Conservation (phyloP, 2,329 filamentous ascomycete species). For the Metarhizium guizhouense region DNA sequence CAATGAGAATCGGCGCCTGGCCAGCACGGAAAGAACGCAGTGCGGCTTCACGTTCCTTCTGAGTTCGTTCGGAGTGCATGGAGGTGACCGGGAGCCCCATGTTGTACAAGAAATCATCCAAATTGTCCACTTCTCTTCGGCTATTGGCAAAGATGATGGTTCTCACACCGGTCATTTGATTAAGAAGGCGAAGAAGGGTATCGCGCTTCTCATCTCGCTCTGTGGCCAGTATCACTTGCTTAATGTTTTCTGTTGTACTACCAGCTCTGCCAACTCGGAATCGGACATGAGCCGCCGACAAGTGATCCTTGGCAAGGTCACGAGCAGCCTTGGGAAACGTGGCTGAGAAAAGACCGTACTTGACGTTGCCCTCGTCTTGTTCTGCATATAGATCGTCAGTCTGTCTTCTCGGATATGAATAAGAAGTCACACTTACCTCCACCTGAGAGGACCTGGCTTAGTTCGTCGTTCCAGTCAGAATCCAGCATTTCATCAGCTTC, state of each 20-base stretch:
- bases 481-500: constrained; percentile 92
- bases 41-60: constrained; percentile 85
- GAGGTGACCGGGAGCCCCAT: constrained; percentile 72
- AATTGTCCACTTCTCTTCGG: constrained; percentile 66
- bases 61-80: constrained; percentile 80
- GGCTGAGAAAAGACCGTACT: constrained; percentile 82
- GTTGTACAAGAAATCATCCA: constrained; percentile 86
- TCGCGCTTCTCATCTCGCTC: constrained; percentile 59
- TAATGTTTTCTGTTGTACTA: constrained; percentile 73
- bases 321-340: constrained; percentile 81
- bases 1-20: constrained; percentile 67
- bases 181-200: constrained; percentile 63
- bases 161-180: constrained; percentile 59
- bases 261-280: constrained; percentile 84
- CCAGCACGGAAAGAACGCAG: constrained; percentile 77
- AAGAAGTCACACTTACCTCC: constrained; percentile 54
- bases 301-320: constrained; percentile 65
- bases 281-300: constrained; percentile 65
- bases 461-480: constrained; percentile 66
- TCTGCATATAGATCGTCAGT: constrained; percentile 38
- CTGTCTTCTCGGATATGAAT: constrained; percentile 4
- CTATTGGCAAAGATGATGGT: constrained; percentile 88
- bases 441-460: constrained; percentile 68
- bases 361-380: constrained; percentile 61
- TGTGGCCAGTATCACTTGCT: constrained; percentile 63